Evolutionary conservation across 1,139 yeast species (phyloP), one percentile per base, ranked within the genome.

Genomic region (Hansenula sp.): DNA sequence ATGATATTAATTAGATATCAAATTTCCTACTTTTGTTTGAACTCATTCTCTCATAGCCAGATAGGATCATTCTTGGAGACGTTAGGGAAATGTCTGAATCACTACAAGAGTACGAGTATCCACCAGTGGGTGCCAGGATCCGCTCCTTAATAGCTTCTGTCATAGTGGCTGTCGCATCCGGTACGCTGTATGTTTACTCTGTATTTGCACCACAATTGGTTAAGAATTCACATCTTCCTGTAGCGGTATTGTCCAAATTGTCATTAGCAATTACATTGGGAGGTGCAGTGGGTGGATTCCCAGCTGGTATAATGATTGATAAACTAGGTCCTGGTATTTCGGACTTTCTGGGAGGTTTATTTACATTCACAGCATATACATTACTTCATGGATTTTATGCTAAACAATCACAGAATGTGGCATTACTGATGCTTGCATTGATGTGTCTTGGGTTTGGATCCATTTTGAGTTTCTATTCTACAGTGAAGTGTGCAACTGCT

Each of bases 141-240:
- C 34, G 36, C 20, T 44, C 58, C 3, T 44, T 55, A 11, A 39
- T 52, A 1, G 48, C 65, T 1, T 52, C 63, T 2, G 44, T 47
- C 12, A 43, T 72, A 7, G 73, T 69, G 4, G 68, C 78, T 0
- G 44, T 73, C 28, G 77, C 76, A 2, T 66, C 88, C 3, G 90
- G 92, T 1, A 82, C 90, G 1, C 85, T 87, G 0, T 83, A 82
- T 54, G 63, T 82, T 19, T 84, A 79, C 55, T 85, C 90, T 1
- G 77, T 78, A 13, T 84, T 79, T 56, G 78, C 87, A 3, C 90
- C 90, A 2, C 89, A 83, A 55, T 62, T 83, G 47, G 70, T 81
- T 27, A 65, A 68, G 30, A 64, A 69, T 46, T 75, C 83, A 29
- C 73, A 78, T 0, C 66, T 83, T 27, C 72, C 82, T 0, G 73